These are phyloP conservation scores for Helotiales sp. DNA, from an alignment of 2,329 filamentous ascomycete species.

Conservation along the genomic window DNA sequence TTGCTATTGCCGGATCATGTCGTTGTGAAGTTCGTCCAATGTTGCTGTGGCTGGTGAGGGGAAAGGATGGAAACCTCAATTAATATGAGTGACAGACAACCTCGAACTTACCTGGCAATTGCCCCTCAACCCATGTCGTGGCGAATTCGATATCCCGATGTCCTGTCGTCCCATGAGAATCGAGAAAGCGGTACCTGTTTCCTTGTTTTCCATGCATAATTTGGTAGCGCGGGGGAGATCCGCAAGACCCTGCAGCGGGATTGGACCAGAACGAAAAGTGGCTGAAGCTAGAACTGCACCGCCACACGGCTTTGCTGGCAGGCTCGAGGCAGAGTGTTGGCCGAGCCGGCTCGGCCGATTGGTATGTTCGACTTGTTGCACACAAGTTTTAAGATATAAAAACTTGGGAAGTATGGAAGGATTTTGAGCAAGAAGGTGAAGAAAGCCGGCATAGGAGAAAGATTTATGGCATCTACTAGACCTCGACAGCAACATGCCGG, in stretches of 20 bases:
- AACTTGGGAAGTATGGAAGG: too few species aligned
- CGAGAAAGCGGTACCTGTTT: conserved; percentile 14
- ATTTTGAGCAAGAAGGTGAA: too few species aligned
- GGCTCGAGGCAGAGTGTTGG: too few species aligned
- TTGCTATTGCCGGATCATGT: conserved; percentile 8
- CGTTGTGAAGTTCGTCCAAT: conserved; percentile 11
- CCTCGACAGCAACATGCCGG: too few species aligned
- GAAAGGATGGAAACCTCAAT: neutral
- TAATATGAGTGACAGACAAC: neutral
- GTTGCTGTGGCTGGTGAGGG: conserved; percentile 17
- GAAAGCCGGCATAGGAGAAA: too few species aligned
- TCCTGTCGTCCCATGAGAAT: conserved; percentile 12
- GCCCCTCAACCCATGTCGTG: conserved; percentile 23
- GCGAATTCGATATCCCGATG: conserved; percentile 27
- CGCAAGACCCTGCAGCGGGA: neutral
- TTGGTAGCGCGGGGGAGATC: conserved; percentile 13
- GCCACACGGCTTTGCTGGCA: conserved; percentile 21
- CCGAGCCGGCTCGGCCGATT: too few species aligned
- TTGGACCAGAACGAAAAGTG: conserved; percentile 18
- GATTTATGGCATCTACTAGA: too few species aligned
- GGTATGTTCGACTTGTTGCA: too few species aligned
- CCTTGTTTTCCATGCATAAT: conserved; percentile 28
- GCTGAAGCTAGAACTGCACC: conserved; percentile 27
- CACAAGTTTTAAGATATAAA: too few species aligned
- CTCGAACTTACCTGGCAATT: neutral